Percentiles rank a stretch among this genome's conserved stretches.
phyloP scores from a whole-genome alignment of 768 basidiomycete genomes.

The Cubamyces sp. region DNA sequence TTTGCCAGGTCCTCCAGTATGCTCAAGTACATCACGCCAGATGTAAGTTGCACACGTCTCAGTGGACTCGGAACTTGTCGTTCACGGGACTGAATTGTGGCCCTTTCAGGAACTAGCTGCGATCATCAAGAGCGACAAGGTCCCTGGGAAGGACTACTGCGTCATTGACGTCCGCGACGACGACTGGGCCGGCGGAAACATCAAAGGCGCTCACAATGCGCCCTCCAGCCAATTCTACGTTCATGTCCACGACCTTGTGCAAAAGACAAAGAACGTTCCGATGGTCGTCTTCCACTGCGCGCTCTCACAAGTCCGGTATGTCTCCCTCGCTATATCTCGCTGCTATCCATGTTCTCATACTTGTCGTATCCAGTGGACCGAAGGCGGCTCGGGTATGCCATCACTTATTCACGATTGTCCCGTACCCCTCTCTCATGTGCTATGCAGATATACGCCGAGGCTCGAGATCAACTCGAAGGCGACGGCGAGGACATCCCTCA shows the following conservation, averaged over 20 bases:
- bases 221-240: slow-evolving; percentile 65
- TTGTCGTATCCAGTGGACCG: slow-evolving; percentile 59
- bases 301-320: slow-evolving; percentile 76
- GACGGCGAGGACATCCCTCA: slow-evolving; percentile 50
- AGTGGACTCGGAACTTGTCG: background rate
- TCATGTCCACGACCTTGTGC: slow-evolving; percentile 61
- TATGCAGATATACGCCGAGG: slow-evolving; percentile 68
- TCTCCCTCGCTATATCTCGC: slow-evolving; percentile 10
- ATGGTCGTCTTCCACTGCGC: slow-evolving; percentile 79
- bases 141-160: slow-evolving; percentile 65
- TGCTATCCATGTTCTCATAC: slow-evolving; percentile 7
- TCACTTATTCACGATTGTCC: slow-evolving; percentile 2
- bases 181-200: slow-evolving; percentile 80
- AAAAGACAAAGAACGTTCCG: slow-evolving; percentile 62
- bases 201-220: slow-evolving; percentile 61
- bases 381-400: slow-evolving; percentile 69
- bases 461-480: slow-evolving; percentile 48
- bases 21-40: slow-evolving; percentile 45
- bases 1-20: slow-evolving; percentile 23
- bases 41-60: slow-evolving; percentile 39
- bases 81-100: background rate
- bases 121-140: slow-evolving; percentile 68
- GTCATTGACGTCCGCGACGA: slow-evolving; percentile 87
- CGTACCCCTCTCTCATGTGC: background rate
- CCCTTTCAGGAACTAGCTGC: slow-evolving; percentile 63